Percentiles rank a stretch among this genome's conserved stretches.
phyloP scores from a whole-genome alignment of 495 filamentous ascomycete species.

The Aspergillus sclerotioniger region DNA sequence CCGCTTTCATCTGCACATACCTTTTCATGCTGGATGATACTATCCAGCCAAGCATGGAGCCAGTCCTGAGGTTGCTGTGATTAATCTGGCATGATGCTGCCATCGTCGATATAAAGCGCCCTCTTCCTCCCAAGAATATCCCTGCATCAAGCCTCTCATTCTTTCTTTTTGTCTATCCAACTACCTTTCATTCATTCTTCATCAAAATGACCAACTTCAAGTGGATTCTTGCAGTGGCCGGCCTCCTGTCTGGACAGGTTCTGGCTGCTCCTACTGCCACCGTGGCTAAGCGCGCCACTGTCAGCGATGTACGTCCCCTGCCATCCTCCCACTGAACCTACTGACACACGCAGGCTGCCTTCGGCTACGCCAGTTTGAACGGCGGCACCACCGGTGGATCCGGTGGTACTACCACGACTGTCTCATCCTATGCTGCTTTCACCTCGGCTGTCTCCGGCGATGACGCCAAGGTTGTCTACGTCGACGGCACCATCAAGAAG shows the following conservation, averaged over 20 bases:
- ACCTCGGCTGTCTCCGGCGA: slow-evolving; percentile 46
- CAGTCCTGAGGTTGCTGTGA: background rate
- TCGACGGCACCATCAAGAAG: slow-evolving; percentile 47
- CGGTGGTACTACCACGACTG: slow-evolving; percentile 58
- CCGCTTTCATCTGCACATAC: background rate
- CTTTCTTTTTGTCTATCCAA: slow-evolving; percentile 8
- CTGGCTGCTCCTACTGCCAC: slow-evolving; percentile 32
- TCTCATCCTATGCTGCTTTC: slow-evolving; percentile 55
- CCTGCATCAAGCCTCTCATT: slow-evolving; percentile 6
- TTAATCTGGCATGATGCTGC: background rate
- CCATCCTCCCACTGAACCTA: background rate
- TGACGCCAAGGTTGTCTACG: slow-evolving; percentile 46
- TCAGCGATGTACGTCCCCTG: slow-evolving; percentile 25
- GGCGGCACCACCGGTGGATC: slow-evolving; percentile 59
- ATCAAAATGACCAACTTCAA: slow-evolving; percentile 30
- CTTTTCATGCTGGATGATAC: slow-evolving; percentile 1
- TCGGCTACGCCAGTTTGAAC: slow-evolving; percentile 44
- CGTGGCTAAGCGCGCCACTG: slow-evolving; percentile 27
- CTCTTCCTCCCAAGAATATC: slow-evolving; percentile 12
- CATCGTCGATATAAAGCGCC: slow-evolving; percentile 11
- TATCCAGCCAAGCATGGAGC: slow-evolving; percentile 1
- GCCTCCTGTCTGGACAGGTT: slow-evolving; percentile 28
- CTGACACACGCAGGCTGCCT: slow-evolving; percentile 20
- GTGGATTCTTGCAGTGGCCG: slow-evolving; percentile 25
- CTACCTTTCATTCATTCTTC: slow-evolving; percentile 1